Evolutionary conservation across 768 basidiomycete genomes (phyloP).

Genomic region (Mycena amicta): DNA sequence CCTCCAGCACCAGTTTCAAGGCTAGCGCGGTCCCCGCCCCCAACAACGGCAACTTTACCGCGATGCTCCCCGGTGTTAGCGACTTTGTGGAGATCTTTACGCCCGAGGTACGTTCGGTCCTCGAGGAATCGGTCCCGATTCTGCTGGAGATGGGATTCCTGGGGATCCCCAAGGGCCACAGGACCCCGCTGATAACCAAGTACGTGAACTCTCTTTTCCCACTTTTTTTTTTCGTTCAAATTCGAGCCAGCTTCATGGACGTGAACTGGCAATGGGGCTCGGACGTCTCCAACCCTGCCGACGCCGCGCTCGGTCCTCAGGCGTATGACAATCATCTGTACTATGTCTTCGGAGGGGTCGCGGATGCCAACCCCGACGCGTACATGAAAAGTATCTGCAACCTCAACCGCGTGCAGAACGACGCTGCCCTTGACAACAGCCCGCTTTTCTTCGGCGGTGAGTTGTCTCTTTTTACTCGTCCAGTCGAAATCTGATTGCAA

Average conservation of each 20-base stretch:
- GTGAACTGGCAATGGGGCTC: constrained; percentile 69
- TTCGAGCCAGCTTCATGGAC: constrained; percentile 72
- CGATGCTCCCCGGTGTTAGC: constrained; percentile 25
- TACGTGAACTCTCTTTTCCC: constrained; percentile 21
- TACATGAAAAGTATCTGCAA: constrained; percentile 75
- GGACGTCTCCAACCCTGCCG: constrained; percentile 69
- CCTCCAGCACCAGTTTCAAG: constrained; percentile 31
- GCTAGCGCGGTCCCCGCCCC: constrained; percentile 24
- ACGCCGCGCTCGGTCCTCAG: constrained; percentile 69
- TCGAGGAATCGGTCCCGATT: constrained; percentile 42
- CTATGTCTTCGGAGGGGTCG: constrained; percentile 75
- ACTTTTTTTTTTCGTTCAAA: constrained; percentile 2
- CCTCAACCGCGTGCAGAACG: constrained; percentile 54
- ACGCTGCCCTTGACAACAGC: constrained; percentile 44
- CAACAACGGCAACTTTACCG: constrained; percentile 28
- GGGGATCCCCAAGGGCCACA: constrained; percentile 8
- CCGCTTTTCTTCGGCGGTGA: constrained; percentile 53
- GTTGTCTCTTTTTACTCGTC: neutral
- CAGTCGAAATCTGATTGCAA: neutral
- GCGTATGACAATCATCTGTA: constrained; percentile 82
- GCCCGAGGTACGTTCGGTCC: constrained; percentile 29
- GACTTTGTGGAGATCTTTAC: constrained; percentile 27
- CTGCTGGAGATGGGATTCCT: constrained; percentile 31
- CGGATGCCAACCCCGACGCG: constrained; percentile 61
- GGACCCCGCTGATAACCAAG: constrained; percentile 36